phyloP scores from a whole-genome alignment of 2,329 filamentous ascomycete species.

The Talaromyces sp. region DNA sequence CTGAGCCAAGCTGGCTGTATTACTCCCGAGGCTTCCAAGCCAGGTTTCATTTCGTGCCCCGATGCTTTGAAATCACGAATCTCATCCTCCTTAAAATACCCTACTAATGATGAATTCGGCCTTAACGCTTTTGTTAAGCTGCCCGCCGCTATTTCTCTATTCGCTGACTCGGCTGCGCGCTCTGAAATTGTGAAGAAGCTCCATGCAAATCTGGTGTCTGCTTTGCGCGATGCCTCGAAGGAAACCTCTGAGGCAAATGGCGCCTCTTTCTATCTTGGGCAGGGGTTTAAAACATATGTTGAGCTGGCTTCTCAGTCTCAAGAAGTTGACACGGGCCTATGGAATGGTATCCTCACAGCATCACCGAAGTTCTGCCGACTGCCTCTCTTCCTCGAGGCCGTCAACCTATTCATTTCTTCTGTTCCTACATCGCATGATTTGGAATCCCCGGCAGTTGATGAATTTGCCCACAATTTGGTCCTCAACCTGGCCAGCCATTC shows the following conservation, averaged over 20 bases:
- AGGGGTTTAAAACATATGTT: constrained; percentile 73
- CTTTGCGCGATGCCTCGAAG: constrained; percentile 64
- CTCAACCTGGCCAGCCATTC: constrained; percentile 75
- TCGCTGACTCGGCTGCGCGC: constrained; percentile 63
- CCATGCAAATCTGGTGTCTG: constrained; percentile 66
- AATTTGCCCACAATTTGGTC: constrained; percentile 66
- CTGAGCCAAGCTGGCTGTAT: constrained; percentile 57
- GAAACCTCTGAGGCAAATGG: constrained; percentile 54
- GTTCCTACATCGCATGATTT: constrained; percentile 34
- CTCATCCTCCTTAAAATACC: constrained; percentile 65
- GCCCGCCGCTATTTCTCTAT: constrained; percentile 61
- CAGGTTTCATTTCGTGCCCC: constrained; percentile 46
- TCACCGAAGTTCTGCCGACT: constrained; percentile 68
- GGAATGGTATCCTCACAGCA: constrained; percentile 66
- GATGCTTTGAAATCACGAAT: constrained; percentile 70
- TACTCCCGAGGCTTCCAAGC: constrained; percentile 49
- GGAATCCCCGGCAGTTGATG: constrained; percentile 61
- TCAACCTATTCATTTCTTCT: constrained; percentile 53
- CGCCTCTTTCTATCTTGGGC: constrained; percentile 66
- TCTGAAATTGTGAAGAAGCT: constrained; percentile 68
- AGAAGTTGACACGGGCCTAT: constrained; percentile 63
- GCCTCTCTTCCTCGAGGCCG: constrained; percentile 67
- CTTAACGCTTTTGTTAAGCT: constrained; percentile 69
- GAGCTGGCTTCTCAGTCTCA: constrained; percentile 64
- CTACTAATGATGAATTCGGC: constrained; percentile 63